phyloP scores from a whole-genome alignment of 768 basidiomycete genomes.

The Boletus sensibilis region DNA sequence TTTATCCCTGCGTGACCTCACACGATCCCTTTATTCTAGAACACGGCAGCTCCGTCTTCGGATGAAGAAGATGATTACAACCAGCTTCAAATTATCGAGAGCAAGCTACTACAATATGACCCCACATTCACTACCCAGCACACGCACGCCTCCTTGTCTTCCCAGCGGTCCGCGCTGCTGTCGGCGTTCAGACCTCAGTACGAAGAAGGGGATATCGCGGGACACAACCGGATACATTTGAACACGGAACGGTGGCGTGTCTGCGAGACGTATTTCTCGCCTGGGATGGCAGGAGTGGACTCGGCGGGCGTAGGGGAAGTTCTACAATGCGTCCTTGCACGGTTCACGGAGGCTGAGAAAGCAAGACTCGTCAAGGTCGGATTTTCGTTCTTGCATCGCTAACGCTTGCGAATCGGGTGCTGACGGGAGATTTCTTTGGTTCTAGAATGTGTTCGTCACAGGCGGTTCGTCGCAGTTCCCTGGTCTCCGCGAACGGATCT shows the following conservation, averaged over 20 bases:
- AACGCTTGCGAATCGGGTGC: not conserved
- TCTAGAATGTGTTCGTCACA: conserved; percentile 85
- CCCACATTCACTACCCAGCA: conserved; percentile 79
- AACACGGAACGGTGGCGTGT: conserved; percentile 89
- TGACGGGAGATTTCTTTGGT: not conserved
- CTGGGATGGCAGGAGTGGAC: conserved; percentile 92
- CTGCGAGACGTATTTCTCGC: conserved; percentile 91
- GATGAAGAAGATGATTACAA: conserved; percentile 87
- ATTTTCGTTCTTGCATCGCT: too few species aligned
- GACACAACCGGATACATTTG: conserved; percentile 77
- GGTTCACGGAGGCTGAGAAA: conserved; percentile 69
- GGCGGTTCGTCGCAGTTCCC: conserved; percentile 78
- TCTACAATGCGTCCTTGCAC: conserved; percentile 74
- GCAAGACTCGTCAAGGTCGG: conserved; percentile 70
- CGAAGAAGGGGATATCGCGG: conserved; percentile 70
- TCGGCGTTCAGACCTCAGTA: conserved; percentile 82
- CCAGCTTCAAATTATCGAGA: conserved; percentile 72
- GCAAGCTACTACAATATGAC: conserved; percentile 78
- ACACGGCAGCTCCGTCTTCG: conserved; percentile 67
- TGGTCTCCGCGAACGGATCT: conserved; percentile 64
- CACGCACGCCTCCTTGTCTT: conserved; percentile 75
- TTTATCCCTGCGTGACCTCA: not conserved
- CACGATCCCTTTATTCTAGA: conserved; percentile 40
- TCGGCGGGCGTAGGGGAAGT: conserved; percentile 94
- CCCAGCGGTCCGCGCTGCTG: conserved; percentile 80